Evolutionary conservation across 2,329 filamentous ascomycete species (phyloP).

Genomic region (Acrodontium crateriforme): DNA sequence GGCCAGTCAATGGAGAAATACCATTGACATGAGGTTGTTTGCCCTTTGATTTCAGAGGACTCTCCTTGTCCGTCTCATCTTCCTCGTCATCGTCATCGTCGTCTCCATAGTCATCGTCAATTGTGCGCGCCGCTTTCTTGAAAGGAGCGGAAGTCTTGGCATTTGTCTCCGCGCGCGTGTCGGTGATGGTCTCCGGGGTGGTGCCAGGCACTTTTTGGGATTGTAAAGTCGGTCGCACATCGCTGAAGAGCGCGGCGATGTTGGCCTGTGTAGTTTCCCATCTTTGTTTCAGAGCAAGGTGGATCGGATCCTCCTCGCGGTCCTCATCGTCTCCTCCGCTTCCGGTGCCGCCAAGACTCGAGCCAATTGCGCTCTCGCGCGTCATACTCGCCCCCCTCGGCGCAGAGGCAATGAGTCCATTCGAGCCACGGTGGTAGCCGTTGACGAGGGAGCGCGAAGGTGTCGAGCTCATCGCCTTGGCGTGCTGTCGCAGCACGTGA

Average conservation of each 20-base stretch:
- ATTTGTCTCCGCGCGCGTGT: conserved; percentile 17
- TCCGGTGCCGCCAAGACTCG: conserved; percentile 18
- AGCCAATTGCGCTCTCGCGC: conserved; percentile 27
- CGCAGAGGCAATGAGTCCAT: conserved; percentile 25
- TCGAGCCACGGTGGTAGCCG: conserved; percentile 16
- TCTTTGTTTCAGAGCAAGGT: conserved; percentile 55
- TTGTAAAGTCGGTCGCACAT: conserved; percentile 21
- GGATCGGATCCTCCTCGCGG: conserved; percentile 33
- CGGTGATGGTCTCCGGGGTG: conserved; percentile 2
- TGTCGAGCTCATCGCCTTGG: conserved; percentile 20
- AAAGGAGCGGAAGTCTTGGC: conserved; percentile 33
- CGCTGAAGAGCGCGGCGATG: conserved; percentile 61
- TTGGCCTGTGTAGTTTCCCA: conserved; percentile 66
- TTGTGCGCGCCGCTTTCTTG: conserved; percentile 65
- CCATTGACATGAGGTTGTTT: conserved; percentile 42
- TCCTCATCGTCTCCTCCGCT: conserved; percentile 24
- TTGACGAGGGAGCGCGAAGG: conserved; percentile 26
- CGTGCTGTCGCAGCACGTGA: conserved; percentile 2
- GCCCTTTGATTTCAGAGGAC: conserved; percentile 37
- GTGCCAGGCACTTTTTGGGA: conserved; percentile 7
- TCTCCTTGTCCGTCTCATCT: conserved; percentile 30
- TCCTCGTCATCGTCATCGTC: conserved; percentile 46
- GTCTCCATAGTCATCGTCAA: conserved; percentile 78
- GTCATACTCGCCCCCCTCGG: conserved; percentile 32
- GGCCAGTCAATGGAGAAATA: conserved; percentile 50